Evolutionary conservation across 2,329 filamentous ascomycete species (phyloP), one percentile per base, ranked within the genome.

Genomic region (Pseudogymnoascus sp.): DNA sequence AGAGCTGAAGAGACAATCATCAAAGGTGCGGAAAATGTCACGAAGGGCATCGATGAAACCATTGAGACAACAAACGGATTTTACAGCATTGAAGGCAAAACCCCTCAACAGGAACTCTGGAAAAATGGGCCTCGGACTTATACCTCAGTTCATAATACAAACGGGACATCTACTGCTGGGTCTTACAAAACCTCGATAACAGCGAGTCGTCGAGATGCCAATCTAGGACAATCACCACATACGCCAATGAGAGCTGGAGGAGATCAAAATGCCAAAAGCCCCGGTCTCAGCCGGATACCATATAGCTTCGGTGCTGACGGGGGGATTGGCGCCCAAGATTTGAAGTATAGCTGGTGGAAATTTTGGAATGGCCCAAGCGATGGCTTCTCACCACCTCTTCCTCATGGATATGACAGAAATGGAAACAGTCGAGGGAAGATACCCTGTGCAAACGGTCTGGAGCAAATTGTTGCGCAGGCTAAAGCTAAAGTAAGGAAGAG

Each of bases 31-130:
- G 82, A 78, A 60, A 76, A 79, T n/a, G 68, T 81, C 3, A 78
- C 78, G 1, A 77, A 79, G 9, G 81, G 79, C 4, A 73, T 87
- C 3, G 81, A 84, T 35, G 75, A 74, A 23, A 79, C 80, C 11
- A 68, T 87, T 18, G 82, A 81, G 61, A 80, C 79, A 4, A 84
- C 80, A 0, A 83, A 85, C 63, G 72, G 71, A 2, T 73, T 73
- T 49, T 62, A 68, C 18, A 67, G 65, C 59, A 63, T 72, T 38
- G 67, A 71, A 43, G n/a, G 31, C 49, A 28, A 16, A n/a, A 31
- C 23, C 12, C 49, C 49, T 5, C 4, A 58, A 43, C 49, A 31
- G 49, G 49, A 18, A n/a, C 18, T 9, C 25, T 31, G n/a, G 49
- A 58, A 21, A 58, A 5, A 58, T 43, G 8, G 40, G 40, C 12